phyloP scores from a whole-genome alignment of 2,329 filamentous ascomycete species.

The Penicillium paneum region DNA sequence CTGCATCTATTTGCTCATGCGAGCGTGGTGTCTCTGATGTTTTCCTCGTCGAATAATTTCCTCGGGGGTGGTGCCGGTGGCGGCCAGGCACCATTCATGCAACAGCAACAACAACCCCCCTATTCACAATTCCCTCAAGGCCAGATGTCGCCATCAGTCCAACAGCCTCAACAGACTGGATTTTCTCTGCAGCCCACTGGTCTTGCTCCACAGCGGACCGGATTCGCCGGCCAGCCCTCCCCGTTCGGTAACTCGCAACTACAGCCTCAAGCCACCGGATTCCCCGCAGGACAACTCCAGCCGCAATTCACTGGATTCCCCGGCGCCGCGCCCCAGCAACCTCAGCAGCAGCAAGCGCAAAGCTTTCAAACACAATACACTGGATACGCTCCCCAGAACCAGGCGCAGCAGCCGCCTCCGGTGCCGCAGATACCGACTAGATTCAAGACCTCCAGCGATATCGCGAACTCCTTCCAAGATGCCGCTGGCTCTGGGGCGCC shows the following conservation, averaged over 20 bases:
- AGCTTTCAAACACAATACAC: conserved; percentile 57
- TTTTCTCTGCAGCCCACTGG: conserved; percentile 49
- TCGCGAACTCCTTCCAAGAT: conserved; percentile 60
- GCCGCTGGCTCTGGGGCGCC: conserved; percentile 43
- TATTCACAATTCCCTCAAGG: conserved; percentile 40
- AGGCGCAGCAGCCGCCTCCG: conserved; percentile 33
- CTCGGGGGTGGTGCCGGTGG: conserved; percentile 74
- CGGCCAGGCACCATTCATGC: conserved; percentile 56
- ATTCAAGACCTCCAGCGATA: conserved; percentile 62
- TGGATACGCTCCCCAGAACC: conserved; percentile 49
- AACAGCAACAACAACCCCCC: conserved; percentile 45
- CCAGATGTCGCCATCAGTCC: conserved; percentile 53
- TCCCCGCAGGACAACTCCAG: conserved; percentile 49
- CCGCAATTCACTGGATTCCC: conserved; percentile 51
- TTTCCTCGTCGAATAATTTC: conserved; percentile 82
- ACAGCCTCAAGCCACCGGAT: conserved; percentile 68
- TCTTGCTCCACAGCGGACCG: conserved; percentile 55
- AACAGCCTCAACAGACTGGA: conserved; percentile 51
- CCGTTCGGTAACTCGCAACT: conserved; percentile 52
- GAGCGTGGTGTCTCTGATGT: conserved; percentile 59
- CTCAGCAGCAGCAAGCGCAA: conserved; percentile 44
- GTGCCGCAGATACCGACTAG: conserved; percentile 46
- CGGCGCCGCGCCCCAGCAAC: conserved; percentile 30
- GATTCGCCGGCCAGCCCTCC: conserved; percentile 54
- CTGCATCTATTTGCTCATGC: conserved; percentile 28